Evolutionary conservation across 192 early-diverging fungal species (phyloP).

Genomic region (Coemansia sp.): DNA sequence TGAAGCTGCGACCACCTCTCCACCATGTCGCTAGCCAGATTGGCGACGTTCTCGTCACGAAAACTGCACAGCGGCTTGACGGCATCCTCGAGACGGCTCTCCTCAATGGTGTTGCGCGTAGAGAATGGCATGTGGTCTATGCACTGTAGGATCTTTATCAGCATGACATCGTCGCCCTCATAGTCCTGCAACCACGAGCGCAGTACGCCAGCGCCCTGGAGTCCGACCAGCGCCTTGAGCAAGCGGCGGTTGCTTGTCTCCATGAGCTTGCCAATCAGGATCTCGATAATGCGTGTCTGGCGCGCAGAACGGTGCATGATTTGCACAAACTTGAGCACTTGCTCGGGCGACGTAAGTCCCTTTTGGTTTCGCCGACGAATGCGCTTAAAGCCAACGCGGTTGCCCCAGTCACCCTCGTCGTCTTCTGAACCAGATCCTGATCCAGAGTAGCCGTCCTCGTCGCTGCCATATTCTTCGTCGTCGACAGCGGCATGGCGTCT

Average conservation of each 20-base stretch:
- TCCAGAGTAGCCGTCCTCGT: slow-evolving; percentile 40
- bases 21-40: slow-evolving; percentile 28
- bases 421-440: slow-evolving; percentile 23
- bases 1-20: slow-evolving; percentile 46
- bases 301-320: slow-evolving; percentile 67
- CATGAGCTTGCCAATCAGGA: slow-evolving; percentile 65
- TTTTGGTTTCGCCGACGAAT: slow-evolving; percentile 40
- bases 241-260: slow-evolving; percentile 63
- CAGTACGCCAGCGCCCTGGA: slow-evolving; percentile 46
- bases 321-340: slow-evolving; percentile 77
- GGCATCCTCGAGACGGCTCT: slow-evolving; percentile 72
- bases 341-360: slow-evolving; percentile 68
- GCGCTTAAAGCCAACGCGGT: slow-evolving; percentile 32
- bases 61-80: slow-evolving; percentile 54
- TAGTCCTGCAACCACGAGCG: slow-evolving; percentile 64
- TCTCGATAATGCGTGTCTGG: slow-evolving; percentile 58
- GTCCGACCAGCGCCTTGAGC: slow-evolving; percentile 65
- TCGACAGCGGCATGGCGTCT: slow-evolving; percentile 54
- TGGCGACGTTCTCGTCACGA: slow-evolving; percentile 47
- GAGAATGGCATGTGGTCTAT: slow-evolving; percentile 78
- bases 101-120: slow-evolving; percentile 79
- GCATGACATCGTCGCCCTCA: slow-evolving; percentile 62
- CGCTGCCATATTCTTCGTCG: slow-evolving; percentile 56
- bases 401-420: slow-evolving; percentile 19
- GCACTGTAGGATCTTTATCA: slow-evolving; percentile 66